Evolutionary conservation across 1,284 basidiomycete genomes (phyloP), one percentile per base, ranked within the genome.

Genomic region (Puccinia coronata): DNA sequence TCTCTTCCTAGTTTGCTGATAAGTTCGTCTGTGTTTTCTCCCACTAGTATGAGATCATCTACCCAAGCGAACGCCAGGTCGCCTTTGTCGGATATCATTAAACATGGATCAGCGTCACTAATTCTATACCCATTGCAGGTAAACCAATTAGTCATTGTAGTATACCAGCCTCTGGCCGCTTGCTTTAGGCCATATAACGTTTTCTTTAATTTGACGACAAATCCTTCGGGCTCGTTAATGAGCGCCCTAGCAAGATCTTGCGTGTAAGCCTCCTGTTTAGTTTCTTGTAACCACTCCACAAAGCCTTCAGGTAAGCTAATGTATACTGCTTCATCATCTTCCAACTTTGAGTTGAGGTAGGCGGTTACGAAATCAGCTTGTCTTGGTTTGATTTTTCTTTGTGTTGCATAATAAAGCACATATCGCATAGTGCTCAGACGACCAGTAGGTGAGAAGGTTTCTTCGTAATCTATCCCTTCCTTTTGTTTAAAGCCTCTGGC

Each of bases 111-210:
- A 11, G 75, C 75, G 23, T 67, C 47, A 34, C 75, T 77, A 25
- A 77, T 67, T 25, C n/a, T 4, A 53, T 63, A 77, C 31, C 61
- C 61, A 53, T 77, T 3, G 5, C 25, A 34, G 6, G 53, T 16
- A 31, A 65, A 77, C 59, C 75, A 77, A 1, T 63, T 23, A n/a
- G 57, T 67, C 49, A 77, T 65, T 0, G 61, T 77, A 23, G 49
- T 59, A 49, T 77, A 77, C 75, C 75, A 77, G 5, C 75, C 59
- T 14, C 75, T 53, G 9, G 75, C 59, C 4, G 75, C 75, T 39
- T 77, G 75, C 51, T 77, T 77, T 11, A 77, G 28, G 0, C 75
- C 75, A n/a, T 77, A 77, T 86, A 11, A 84, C 83, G 1, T 55
- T 28, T 53, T 69, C 18, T 70, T 63, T 14, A 79, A 39, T 70